Base-by-base conservation (phyloP, 768 basidiomycete species). In the Suillus subaureus region DNA sequence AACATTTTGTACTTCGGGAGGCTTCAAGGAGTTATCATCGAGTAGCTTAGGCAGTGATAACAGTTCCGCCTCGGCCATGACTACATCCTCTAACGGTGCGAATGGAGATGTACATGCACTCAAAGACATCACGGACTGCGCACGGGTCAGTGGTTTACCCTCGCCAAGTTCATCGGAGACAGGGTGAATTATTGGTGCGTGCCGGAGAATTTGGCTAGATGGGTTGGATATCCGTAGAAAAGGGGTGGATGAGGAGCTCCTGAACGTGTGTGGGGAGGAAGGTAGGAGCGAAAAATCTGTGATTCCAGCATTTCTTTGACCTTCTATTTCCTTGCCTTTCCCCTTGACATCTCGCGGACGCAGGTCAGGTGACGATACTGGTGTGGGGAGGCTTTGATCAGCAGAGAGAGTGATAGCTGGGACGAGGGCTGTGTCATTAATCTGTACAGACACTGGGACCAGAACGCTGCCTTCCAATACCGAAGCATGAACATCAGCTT, bases 311-410 rank as follows among this genome's bases (percentile, higher is more conserved):
- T 21, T 28, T 12, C 5, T 58, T 40, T 58, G 37, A 26, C 23
- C 43, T 4, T 47, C 66, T 58, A 68, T 67, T 4, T 65, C 66
- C 40, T 68, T 65, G 2, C 26, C 40, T 37, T 51, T 55, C 7
- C n/a, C 37, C 18, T 57, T 55, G 3, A 68, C 16, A 6, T 11
- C 49, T 21, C 47, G 64, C 31, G 8, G 28, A 9, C 18, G 40
- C 6, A 52, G 37, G 18, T 64, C 54, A 37, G 73, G 76, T 4
- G 74, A 76, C 7, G 75, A 71, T 9, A 61, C 63, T 7, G 76
- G 75, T n/a, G 72, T 77, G 31, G 66, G 72, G 21, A 75, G 64
- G 11, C 37, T 56, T n/a, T 33, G 56, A 39, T 49, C 6, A 35
- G 16, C 23, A 26, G 31, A 61, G 7, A 33, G n/a, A 15, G 35